Percentiles rank a stretch among this genome's conserved stretches.
Evolutionary conservation across 2,329 filamentous ascomycete species (phyloP).

Genomic region (Laburnicola sp.): DNA sequence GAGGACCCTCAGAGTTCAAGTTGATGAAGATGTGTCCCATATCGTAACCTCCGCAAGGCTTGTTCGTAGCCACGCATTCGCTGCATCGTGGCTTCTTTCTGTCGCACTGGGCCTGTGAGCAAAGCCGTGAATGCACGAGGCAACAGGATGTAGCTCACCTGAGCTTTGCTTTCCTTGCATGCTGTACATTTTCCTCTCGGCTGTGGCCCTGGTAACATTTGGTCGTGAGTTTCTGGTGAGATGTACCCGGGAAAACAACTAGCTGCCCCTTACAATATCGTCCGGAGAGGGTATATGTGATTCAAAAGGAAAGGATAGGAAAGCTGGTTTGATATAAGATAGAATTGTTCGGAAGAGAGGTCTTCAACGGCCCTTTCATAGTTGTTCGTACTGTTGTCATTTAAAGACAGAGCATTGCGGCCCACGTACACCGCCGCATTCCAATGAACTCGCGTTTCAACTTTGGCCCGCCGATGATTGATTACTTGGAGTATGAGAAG

Average conservation of each 20-base stretch:
- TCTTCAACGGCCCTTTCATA: neutral
- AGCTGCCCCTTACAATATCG: too few species aligned
- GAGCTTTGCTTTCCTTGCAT: constrained; percentile 16
- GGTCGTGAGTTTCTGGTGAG: neutral
- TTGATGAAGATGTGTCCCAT: constrained; percentile 28
- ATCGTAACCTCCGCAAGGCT: constrained; percentile 25
- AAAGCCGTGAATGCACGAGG: neutral
- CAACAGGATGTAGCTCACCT: constrained; percentile 8
- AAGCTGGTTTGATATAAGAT: too few species aligned
- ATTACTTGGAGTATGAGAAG: constrained; percentile 10
- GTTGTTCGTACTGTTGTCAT: neutral
- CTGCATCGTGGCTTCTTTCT: constrained; percentile 26
- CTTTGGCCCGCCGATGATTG: neutral
- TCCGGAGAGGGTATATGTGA: too few species aligned
- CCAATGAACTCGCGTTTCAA: neutral
- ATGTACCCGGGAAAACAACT: too few species aligned
- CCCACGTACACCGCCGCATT: constrained; percentile 5
- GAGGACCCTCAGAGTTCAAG: constrained; percentile 19
- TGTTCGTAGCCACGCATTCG: constrained; percentile 20
- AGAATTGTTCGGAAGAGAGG: too few species aligned
- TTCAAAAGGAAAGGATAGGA: too few species aligned
- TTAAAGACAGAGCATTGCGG: neutral
- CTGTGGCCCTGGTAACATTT: constrained; percentile 17
- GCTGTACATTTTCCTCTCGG: constrained; percentile 20
- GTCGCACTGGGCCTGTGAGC: constrained; percentile 21